These are phyloP conservation scores for Leccinum laetum DNA, from an alignment of 1,284 basidiomycete genomes.

Conservation along the genomic window DNA sequence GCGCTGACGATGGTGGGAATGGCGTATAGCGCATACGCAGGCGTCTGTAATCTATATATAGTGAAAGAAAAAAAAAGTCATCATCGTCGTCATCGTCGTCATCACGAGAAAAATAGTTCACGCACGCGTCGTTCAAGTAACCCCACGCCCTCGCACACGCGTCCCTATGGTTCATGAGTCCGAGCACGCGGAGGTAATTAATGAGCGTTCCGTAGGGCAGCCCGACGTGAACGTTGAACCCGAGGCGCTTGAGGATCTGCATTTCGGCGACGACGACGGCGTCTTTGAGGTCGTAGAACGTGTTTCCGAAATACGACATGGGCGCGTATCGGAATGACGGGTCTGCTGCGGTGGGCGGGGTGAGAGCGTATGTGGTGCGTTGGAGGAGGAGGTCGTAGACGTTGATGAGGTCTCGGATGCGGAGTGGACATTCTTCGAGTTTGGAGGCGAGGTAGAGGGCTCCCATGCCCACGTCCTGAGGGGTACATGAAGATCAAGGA, in stretches of 20 bases:
- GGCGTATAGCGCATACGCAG: conserved; percentile 86
- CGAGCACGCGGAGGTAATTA: conserved; percentile 93
- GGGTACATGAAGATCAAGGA: conserved; percentile 11
- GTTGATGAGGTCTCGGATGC: conserved; percentile 94
- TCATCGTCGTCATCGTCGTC: neutral
- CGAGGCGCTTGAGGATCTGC: conserved; percentile 94
- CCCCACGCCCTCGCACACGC: conserved; percentile 85
- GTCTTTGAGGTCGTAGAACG: conserved; percentile 89
- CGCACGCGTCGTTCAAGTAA: conserved; percentile 89
- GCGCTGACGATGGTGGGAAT: conserved; percentile 89
- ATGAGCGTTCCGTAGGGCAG: conserved; percentile 94
- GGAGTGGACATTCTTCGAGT: conserved; percentile 89
- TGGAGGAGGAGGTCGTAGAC: conserved; percentile 87
- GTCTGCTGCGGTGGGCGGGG: conserved; percentile 25
- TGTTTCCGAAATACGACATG: conserved; percentile 83
- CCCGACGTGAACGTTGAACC: conserved; percentile 87
- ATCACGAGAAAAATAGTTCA: conserved; percentile 4
- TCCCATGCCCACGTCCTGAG: conserved; percentile 90
- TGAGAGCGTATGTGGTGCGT: conserved; percentile 36
- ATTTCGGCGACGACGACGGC: conserved; percentile 94
- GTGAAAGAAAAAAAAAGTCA: too few species aligned
- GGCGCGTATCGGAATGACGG: conserved; percentile 70
- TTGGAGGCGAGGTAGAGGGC: conserved; percentile 95
- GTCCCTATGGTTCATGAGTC: conserved; percentile 68
- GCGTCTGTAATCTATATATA: conserved; percentile 76